Evolutionary conservation across 164 flowering plant genomes (phyloP).

Genomic region (Warburgia ugandensis): DNA sequence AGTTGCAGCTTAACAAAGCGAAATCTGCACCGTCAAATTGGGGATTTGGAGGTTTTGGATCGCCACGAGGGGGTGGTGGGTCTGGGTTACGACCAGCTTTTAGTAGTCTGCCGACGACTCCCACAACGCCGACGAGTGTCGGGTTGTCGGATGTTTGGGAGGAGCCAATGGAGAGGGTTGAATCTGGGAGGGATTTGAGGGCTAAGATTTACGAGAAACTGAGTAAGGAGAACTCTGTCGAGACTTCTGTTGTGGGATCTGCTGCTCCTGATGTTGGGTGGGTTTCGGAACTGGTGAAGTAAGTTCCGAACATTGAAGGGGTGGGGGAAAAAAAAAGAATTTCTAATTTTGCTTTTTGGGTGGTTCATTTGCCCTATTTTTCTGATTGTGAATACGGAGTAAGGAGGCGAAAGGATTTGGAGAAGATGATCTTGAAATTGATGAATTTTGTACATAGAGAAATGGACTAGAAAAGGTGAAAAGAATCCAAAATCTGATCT

Average conservation of each 20-base stretch:
- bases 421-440: neutral
- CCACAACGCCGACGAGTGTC: slow-evolving; percentile 32
- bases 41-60: slow-evolving; percentile 29
- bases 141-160: slow-evolving; percentile 22
- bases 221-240: slow-evolving; percentile 54
- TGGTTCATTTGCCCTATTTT: neutral
- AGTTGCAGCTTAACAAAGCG: slow-evolving; percentile 49
- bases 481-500: no score
- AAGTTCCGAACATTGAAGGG: slow-evolving; percentile 7
- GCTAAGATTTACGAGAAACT: slow-evolving; percentile 54
- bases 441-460: slow-evolving; percentile 5
- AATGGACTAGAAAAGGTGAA: neutral
- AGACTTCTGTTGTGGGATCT: slow-evolving; percentile 20
- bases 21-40: slow-evolving; percentile 40
- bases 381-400: slow-evolving; percentile 1
- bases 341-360: slow-evolving; percentile 1
- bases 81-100: slow-evolving; percentile 38
- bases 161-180: slow-evolving; percentile 67
- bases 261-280: slow-evolving; percentile 61
- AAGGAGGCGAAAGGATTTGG: neutral
- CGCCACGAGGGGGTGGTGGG: slow-evolving; percentile 20
- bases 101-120: slow-evolving; percentile 57
- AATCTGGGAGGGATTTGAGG: slow-evolving; percentile 64
- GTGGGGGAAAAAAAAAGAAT: neutral
- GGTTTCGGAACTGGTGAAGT: slow-evolving; percentile 66